Percentiles rank a stretch among this genome's conserved stretches.
Evolutionary conservation across 208 protist species (phyloP).

Genomic region (Acanthamoeba triangularis): DNA sequence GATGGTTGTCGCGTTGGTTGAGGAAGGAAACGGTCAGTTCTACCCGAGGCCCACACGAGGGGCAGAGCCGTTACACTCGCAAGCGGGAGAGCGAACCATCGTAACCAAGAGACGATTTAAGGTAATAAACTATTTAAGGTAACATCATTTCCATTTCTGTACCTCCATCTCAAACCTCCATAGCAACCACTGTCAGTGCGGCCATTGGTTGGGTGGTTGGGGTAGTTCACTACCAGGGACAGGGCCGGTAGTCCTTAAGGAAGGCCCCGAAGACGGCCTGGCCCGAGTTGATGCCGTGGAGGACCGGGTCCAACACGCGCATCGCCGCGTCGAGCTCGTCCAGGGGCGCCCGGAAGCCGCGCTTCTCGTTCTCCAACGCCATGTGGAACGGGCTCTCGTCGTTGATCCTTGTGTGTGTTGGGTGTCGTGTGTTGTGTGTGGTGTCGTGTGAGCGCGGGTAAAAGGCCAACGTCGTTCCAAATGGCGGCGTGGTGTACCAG

Average conservation of each 20-base stretch:
- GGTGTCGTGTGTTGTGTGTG: no score
- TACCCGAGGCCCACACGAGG: no score
- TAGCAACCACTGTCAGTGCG: no score
- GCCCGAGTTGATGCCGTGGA: conserved; percentile 67
- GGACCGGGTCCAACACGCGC: conserved; percentile 96
- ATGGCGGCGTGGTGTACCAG: conserved; percentile 87
- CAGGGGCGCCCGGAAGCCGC: conserved; percentile 92
- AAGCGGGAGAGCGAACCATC: no score
- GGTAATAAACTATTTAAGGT: no score
- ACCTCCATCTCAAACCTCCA: no score
- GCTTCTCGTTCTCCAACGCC: conserved; percentile 92
- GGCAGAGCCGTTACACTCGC: no score
- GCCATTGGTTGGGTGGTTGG: neutral
- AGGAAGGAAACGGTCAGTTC: no score
- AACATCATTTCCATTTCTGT: no score
- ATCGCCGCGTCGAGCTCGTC: conserved; percentile 98
- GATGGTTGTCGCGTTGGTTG: no score
- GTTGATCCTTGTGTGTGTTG: conserved; percentile 90
- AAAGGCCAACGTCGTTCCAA: neutral
- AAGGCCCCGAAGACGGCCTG: conserved; percentile 86
- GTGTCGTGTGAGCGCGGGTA: neutral
- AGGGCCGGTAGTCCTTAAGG: conserved; percentile 89
- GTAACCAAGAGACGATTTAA: no score
- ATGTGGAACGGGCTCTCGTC: conserved; percentile 94
- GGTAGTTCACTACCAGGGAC: conserved; percentile 40